Evolutionary conservation across 2,329 filamentous ascomycete species (phyloP), one percentile per base, ranked within the genome.

Genomic region (Penicillium sp.): DNA sequence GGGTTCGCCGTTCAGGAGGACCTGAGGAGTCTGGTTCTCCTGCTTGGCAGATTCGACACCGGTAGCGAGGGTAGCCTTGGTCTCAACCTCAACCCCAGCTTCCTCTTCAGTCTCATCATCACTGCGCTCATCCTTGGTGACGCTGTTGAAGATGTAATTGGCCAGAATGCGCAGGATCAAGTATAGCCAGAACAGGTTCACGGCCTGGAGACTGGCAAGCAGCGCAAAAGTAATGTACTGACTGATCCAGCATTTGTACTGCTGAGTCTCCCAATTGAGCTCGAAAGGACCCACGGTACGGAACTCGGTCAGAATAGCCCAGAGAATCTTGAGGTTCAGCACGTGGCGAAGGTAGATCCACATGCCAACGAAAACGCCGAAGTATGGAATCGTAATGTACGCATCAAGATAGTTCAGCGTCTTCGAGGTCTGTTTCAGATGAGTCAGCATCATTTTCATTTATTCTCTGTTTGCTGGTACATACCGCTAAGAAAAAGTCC

Each of bases 271-370:
- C 79, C 79, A 81, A 66, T 80, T 76, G 48, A 79, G 68, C 50
- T 77, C 73, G 59, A 77, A 79, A 4, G 79, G 78, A 19, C 78
- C 78, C 16, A 79, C 75, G 37, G 77, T 78, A 43, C 76, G 69
- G 68, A 81, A 81, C 57, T 78, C 74, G 26, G 78, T 79, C 56
- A 79, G 63, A 16, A 77, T 71, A 33, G 76, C 75, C 73, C 77
- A 79, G 49, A 81, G 72, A 52, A 79, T 78, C 62, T 77, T 74
- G 52, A 80, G 68, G 61, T 81, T 81, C 54, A 80, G 70, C 45
- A 87, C 91, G 78, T 98, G 93, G 54, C 93, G 91, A 61, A 93
- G 80, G 79, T 98, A 97, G 69, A 91, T 87, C 93, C 93, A 98
- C 59, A 89, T 81, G 63, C 79, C 79, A 74, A 96, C 89, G 79